phyloP scores from a whole-genome alignment of 345 rosid genomes.

The Rhodamnia argentea region DNA sequence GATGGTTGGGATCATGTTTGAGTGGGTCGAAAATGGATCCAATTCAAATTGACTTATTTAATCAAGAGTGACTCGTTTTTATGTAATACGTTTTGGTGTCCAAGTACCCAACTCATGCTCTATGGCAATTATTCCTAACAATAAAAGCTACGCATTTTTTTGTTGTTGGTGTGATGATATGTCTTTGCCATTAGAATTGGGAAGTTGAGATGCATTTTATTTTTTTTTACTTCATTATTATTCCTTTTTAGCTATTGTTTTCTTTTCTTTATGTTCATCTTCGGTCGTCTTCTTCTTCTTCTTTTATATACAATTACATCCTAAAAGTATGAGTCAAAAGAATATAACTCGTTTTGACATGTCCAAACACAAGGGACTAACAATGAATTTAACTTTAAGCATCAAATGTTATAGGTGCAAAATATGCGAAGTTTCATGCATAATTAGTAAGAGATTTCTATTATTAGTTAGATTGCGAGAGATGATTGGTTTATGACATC shows the following conservation, averaged over 20 bases:
- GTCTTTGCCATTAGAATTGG: background rate
- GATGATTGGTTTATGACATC: background rate
- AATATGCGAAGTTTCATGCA: background rate
- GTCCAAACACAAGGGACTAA: background rate
- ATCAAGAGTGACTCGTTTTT: too few species aligned
- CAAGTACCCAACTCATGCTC: background rate
- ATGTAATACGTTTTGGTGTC: too few species aligned
- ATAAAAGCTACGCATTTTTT: background rate
- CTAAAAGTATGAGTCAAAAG: background rate
- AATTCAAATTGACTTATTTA: background rate
- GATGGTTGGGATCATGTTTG: fast-evolving
- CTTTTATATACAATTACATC: background rate
- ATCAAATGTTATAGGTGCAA: background rate
- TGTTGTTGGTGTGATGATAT: background rate
- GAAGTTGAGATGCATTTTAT: background rate
- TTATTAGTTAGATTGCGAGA: background rate
- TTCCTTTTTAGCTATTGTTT: fast-evolving
- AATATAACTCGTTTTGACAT: background rate
- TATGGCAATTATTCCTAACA: too few species aligned
- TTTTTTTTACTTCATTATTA: too few species aligned
- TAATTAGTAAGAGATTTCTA: background rate
- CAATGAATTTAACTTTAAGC: background rate
- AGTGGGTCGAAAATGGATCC: background rate
- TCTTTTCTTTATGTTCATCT: background rate
- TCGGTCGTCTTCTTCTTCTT: background rate